Evolutionary conservation across 2,329 filamentous ascomycete genomes (phyloP), one percentile per base, ranked within the genome.

Genomic region (Trichophyton benhamiae): DNA sequence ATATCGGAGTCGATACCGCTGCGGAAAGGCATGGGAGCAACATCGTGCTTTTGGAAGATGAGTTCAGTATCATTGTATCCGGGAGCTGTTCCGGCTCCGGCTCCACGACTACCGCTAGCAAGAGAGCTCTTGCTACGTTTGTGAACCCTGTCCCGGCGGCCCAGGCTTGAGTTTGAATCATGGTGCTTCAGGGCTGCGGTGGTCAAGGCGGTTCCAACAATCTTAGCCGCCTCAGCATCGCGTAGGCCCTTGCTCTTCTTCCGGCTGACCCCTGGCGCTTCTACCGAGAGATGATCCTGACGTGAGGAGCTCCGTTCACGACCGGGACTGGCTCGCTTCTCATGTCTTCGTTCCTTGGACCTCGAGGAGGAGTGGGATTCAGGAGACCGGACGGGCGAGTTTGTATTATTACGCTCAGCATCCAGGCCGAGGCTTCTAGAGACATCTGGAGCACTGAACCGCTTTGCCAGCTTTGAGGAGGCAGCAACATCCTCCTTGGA

Each of bases 1-100:
- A 96, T 75, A 59, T 96, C 91, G 0, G 92, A 95, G 48, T 88
- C 84, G 62, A 95, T 83, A 61, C 90, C 89, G 73, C 91, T 96
- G 73, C 88, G 87, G 64, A 96, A 80, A 2, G 92, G 92, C 87
- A 96, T 90, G 4, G 89, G 89, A 5, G 91, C 87, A 13, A 88
- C 82, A 57, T 84, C 78, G 59, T 83, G 80, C 65, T 73, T 78
- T 63, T 82, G 69, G 66, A 79, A 78, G 17, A 76, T 71, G 42
- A 81, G 76, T 60, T 83, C 82, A 2, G 77, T 83, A 62, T 84
- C 65, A 20, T 65, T 64, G 20, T 62, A 38, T 13, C 33, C 33
- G 33, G 33, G 27, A 30, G 27, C 27, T 7, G 27, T 4, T 38
- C 33, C 72, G 41, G 11, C 60, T 82, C 70, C 30, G 33, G 33